Evolutionary conservation across 768 basidiomycete species (phyloP).

Genomic region (Naematelia aurantialba): DNA sequence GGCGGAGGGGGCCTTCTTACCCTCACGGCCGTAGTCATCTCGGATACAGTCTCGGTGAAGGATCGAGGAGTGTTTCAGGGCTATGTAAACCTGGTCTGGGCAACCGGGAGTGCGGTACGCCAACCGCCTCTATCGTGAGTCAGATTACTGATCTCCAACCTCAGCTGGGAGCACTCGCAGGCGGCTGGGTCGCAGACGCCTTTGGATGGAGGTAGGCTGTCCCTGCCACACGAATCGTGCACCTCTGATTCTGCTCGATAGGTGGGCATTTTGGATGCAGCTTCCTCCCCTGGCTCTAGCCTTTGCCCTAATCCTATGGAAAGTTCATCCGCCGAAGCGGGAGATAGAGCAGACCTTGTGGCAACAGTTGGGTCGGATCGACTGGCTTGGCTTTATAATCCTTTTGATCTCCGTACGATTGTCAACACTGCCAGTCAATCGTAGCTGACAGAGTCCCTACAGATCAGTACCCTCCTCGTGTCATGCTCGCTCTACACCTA

Average conservation of each 20-base stretch:
- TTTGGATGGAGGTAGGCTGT: slow-evolving; percentile 5
- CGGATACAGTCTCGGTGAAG: slow-evolving; percentile 2
- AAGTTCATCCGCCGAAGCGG: neutral
- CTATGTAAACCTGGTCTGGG: neutral
- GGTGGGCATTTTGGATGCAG: neutral
- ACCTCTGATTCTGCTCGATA: neutral
- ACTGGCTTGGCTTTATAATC: neutral
- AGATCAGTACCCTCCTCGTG: neutral
- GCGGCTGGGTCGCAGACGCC: slow-evolving; percentile 1
- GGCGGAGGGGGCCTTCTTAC: slow-evolving; percentile 2
- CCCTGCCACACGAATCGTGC: too few relatives aligned
- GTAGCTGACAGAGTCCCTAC: neutral
- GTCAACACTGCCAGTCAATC: neutral
- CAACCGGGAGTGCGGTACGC: neutral
- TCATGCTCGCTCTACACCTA: neutral
- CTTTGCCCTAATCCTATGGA: neutral
- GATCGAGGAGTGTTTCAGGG: slow-evolving; percentile 6
- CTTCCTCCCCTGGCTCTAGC: neutral
- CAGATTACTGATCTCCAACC: neutral
- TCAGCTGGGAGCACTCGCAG: slow-evolving; percentile 1
- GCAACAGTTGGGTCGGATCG: neutral
- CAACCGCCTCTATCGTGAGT: neutral
- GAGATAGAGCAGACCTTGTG: neutral
- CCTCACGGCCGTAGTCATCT: slow-evolving; percentile 5
- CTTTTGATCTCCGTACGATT: neutral